These are phyloP conservation scores for Coniochaeta sp. DNA, from an alignment of 2,329 filamentous ascomycete genomes.

Conservation along the genomic window DNA sequence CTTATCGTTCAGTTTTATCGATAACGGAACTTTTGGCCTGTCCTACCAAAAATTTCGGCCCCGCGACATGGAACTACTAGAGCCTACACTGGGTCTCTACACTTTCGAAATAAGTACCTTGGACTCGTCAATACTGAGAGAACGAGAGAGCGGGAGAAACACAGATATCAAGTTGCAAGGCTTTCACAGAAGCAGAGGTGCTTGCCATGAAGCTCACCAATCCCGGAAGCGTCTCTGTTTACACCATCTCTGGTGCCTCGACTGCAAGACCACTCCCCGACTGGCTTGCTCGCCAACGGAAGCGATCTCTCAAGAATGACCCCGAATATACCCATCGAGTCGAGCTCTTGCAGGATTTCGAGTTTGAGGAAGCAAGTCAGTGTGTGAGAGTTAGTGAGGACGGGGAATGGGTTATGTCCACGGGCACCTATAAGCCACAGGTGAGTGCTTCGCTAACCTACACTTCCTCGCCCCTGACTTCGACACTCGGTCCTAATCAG, in stretches of 20 bases:
- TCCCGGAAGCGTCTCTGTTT: constrained; percentile 48
- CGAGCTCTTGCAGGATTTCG: constrained; percentile 93
- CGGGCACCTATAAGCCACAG: constrained; percentile 58
- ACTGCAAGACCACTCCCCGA: constrained; percentile 85
- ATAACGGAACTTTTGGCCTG: background rate
- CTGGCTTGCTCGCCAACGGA: constrained; percentile 86
- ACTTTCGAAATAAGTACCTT: background rate
- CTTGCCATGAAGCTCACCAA: constrained; percentile 70
- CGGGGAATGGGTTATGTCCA: constrained; percentile 96
- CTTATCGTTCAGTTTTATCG: background rate
- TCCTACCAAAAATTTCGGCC: background rate
- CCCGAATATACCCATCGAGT: constrained; percentile 88
- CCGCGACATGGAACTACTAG: too few relatives aligned
- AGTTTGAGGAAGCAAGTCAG: constrained; percentile 68
- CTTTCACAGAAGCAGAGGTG: constrained; percentile 3
- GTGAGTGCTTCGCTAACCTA: constrained; percentile 21
- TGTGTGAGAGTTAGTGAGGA: constrained; percentile 89
- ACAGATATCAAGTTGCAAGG: background rate
- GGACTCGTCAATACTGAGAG: background rate
- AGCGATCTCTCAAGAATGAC: constrained; percentile 87
- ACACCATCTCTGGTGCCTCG: constrained; percentile 88
- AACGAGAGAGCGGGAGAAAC: too few relatives aligned
- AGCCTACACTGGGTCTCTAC: too few relatives aligned
- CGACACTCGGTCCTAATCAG: background rate
- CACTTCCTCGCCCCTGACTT: background rate